Conservation (phyloP, 768 basidiomycete species). For the Porpolomopsis calyptriformis region DNA sequence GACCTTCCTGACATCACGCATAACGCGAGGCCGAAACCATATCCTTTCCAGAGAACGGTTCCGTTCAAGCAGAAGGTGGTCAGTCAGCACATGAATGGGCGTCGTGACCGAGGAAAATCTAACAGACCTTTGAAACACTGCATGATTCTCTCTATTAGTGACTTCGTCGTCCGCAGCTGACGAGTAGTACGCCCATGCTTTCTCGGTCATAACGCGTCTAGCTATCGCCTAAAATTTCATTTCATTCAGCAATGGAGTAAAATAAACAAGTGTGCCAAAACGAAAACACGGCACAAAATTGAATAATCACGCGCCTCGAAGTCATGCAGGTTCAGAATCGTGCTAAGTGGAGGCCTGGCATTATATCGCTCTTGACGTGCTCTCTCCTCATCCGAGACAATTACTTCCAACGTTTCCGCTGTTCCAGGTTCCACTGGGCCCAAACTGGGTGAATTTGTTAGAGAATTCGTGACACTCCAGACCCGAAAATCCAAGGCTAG, state of each 20-base stretch:
- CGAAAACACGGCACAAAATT: slow-evolving; percentile 1
- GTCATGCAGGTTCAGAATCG: slow-evolving; percentile 86
- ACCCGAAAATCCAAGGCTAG: no score
- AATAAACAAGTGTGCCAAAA: slow-evolving; percentile 4
- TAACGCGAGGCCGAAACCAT: slow-evolving; percentile 85
- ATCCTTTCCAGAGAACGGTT: slow-evolving; percentile 30
- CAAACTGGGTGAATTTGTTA: slow-evolving; percentile 44
- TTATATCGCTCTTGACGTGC: slow-evolving; percentile 50
- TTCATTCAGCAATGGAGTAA: background rate
- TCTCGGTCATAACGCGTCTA: slow-evolving; percentile 66
- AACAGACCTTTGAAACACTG: slow-evolving; percentile 75
- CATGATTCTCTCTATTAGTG: slow-evolving; percentile 79
- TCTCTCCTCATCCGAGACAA: slow-evolving; percentile 62
- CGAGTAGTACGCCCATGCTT: slow-evolving; percentile 95
- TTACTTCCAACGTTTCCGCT: slow-evolving; percentile 49
- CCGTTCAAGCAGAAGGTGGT: slow-evolving; percentile 1
- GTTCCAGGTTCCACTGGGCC: slow-evolving; percentile 65
- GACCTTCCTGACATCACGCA: slow-evolving; percentile 78
- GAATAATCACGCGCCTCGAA: slow-evolving; percentile 55
- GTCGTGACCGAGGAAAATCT: no score
- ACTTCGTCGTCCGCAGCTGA: slow-evolving; percentile 97
- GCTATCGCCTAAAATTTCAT: slow-evolving; percentile 57
- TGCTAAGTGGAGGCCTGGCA: slow-evolving; percentile 60
- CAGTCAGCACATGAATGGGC: background rate
- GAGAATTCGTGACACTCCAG: no score